Evolutionary conservation across 2,329 filamentous ascomycete species (phyloP).

Genomic region (Aureobasidium sp.): DNA sequence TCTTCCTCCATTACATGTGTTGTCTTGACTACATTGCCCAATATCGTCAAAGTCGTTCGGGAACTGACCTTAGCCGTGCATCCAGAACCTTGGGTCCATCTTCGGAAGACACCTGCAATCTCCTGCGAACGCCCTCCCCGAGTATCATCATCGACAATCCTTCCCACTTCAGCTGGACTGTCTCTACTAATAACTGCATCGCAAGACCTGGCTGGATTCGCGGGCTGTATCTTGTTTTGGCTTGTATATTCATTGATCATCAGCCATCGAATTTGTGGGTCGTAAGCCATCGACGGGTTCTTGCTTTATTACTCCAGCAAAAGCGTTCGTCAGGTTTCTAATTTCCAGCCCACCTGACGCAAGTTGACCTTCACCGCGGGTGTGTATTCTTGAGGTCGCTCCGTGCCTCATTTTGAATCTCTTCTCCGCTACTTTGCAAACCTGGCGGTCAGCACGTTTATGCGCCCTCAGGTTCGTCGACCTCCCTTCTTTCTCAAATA

Average conservation of each 20-base stretch:
- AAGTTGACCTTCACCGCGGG: constrained; percentile 24
- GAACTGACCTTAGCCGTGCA: constrained; percentile 15
- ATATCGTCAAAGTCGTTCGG: constrained; percentile 10
- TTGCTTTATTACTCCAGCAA: constrained; percentile 25
- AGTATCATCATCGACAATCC: constrained; percentile 26
- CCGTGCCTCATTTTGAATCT: constrained; percentile 11
- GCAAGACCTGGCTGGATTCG: constrained; percentile 14
- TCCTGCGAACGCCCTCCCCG: constrained; percentile 32
- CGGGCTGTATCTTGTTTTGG: constrained; percentile 7
- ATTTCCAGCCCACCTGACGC: constrained; percentile 17
- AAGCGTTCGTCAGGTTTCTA: constrained; percentile 19
- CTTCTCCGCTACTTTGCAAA: constrained; percentile 23
- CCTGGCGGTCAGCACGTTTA: constrained; percentile 27
- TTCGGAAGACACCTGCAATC: constrained; percentile 31
- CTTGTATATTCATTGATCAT: constrained; percentile 5
- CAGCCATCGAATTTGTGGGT: constrained; percentile 5
- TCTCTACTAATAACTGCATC: constrained; percentile 20
- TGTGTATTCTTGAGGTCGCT: constrained; percentile 25
- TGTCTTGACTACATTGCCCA: constrained; percentile 16
- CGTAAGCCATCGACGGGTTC: constrained; percentile 25
- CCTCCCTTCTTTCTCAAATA: constrained; percentile 6
- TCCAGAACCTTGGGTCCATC: constrained; percentile 27
- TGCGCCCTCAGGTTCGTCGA: constrained; percentile 31
- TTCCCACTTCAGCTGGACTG: constrained; percentile 15
- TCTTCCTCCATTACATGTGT: constrained; percentile 4